A percentile compares a stretch with the other conserved stretches of the same genome.
Evolutionary conservation across 2,329 filamentous ascomycete genomes (phyloP).

Genomic region (Fusarium virguliforme): DNA sequence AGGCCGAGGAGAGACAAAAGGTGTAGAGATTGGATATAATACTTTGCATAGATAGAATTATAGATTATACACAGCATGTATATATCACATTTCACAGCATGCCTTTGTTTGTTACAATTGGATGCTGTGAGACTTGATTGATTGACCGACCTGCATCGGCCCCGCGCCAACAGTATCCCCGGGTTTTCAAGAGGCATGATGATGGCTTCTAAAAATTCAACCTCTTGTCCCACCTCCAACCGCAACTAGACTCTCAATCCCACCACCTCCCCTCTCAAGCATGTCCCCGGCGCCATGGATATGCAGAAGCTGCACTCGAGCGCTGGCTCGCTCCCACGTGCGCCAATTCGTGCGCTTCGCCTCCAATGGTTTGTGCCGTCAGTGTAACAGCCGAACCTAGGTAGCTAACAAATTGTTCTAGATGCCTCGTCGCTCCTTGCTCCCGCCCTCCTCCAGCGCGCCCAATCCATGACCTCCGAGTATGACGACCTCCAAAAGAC

Average conservation of each 20-base stretch:
- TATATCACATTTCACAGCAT: background rate
- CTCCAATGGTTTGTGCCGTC: slow-evolving; percentile 52
- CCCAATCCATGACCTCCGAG: slow-evolving; percentile 71
- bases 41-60: background rate
- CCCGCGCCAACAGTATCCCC: slow-evolving; percentile 36
- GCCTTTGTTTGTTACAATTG: background rate
- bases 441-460: slow-evolving; percentile 72
- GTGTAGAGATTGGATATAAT: slow-evolving; percentile 11
- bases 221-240: slow-evolving; percentile 4
- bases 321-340: slow-evolving; percentile 46
- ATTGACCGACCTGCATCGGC: background rate
- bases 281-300: slow-evolving; percentile 58
- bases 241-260: background rate
- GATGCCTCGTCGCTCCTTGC: slow-evolving; percentile 59
- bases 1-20: slow-evolving; percentile 51
- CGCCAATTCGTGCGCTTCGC: slow-evolving; percentile 54
- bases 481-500: slow-evolving; percentile 68
- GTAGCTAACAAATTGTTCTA: slow-evolving; percentile 20
- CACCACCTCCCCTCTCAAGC: slow-evolving; percentile 25
- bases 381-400: too few species aligned
- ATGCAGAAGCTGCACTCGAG: slow-evolving; percentile 56
- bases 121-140: background rate
- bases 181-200: slow-evolving; percentile 24
- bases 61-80: slow-evolving; percentile 1
- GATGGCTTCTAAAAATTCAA: slow-evolving; percentile 46